phyloP scores from a whole-genome alignment of 345 rosid genomes.

The Citrus sinensis region DNA sequence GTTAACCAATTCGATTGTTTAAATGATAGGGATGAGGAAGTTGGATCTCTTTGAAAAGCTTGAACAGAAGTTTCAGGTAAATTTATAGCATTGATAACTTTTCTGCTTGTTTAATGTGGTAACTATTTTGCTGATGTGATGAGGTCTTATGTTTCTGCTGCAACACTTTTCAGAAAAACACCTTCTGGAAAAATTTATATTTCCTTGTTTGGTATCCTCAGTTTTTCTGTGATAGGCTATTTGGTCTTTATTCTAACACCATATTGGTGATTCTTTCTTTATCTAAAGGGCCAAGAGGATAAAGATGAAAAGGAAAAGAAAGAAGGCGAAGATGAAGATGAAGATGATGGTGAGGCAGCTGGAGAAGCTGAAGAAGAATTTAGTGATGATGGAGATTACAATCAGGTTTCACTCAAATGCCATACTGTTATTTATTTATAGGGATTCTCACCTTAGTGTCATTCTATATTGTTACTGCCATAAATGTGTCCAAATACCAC shows the following conservation, averaged over 20 bases:
- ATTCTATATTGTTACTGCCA: neutral
- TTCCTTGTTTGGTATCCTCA: neutral
- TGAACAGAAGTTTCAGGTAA: slow-evolving; percentile 41
- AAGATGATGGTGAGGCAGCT: slow-evolving; percentile 26
- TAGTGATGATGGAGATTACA: slow-evolving; percentile 51
- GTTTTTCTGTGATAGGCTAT: neutral
- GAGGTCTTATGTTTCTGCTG: neutral
- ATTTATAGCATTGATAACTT: neutral
- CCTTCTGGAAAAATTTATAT: neutral
- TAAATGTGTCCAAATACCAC: neutral
- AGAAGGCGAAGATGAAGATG: slow-evolving; percentile 34
- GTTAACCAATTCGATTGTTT: slow-evolving; percentile 13
- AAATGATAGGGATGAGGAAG: slow-evolving; percentile 27
- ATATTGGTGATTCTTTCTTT: neutral
- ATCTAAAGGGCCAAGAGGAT: slow-evolving; percentile 32
- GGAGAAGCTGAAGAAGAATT: slow-evolving; percentile 34
- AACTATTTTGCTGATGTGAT: neutral
- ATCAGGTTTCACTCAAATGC: slow-evolving; percentile 32
- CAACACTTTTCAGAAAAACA: neutral
- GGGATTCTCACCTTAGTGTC: neutral
- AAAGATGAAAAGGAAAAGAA: slow-evolving; percentile 36
- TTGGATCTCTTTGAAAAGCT: slow-evolving; percentile 41
- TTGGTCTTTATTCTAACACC: neutral
- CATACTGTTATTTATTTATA: neutral
- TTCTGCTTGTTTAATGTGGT: too few species aligned